phyloP scores from a whole-genome alignment of 1,284 basidiomycete genomes.

The Golubevia sp. region DNA sequence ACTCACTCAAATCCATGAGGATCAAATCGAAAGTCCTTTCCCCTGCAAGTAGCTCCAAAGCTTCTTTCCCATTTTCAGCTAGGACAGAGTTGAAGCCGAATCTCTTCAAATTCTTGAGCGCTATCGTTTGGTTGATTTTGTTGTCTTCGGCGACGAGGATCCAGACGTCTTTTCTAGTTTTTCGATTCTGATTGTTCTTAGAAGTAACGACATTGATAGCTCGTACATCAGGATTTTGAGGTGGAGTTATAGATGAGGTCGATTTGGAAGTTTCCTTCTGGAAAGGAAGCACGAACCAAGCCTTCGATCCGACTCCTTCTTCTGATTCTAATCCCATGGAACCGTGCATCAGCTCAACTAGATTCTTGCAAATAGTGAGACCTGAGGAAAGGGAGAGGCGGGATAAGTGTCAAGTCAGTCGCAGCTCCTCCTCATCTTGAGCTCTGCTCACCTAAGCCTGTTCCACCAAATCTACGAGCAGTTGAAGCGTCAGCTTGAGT shows the following conservation, averaged over 20 bases:
- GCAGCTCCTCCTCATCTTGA: no score
- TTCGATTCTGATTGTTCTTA: slow-evolving; percentile 28
- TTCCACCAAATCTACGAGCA: slow-evolving; percentile 73
- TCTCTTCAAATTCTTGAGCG: slow-evolving; percentile 50
- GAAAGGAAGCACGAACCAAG: slow-evolving; percentile 65
- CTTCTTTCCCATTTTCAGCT: slow-evolving; percentile 45
- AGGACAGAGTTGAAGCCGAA: slow-evolving; percentile 49
- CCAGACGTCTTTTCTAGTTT: slow-evolving; percentile 46
- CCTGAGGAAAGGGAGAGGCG: no score
- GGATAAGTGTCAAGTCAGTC: no score
- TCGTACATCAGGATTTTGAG: no score
- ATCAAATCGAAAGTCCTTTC: slow-evolving; percentile 43
- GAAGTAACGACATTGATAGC: no score
- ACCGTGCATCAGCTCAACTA: slow-evolving; percentile 75
- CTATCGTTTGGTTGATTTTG: slow-evolving; percentile 50
- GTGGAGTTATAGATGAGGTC: no score
- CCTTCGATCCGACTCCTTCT: slow-evolving; percentile 69
- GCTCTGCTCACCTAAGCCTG: no score
- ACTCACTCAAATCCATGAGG: no score
- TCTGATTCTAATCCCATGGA: slow-evolving; percentile 73
- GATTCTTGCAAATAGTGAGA: slow-evolving; percentile 72
- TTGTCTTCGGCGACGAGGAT: slow-evolving; percentile 54
- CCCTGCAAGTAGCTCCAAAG: slow-evolving; percentile 36
- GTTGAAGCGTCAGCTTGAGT: slow-evolving; percentile 77
- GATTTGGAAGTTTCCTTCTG: no score